These are phyloP conservation scores for Cokeromyces recurvatus DNA, from an alignment of 371 early-diverging fungal species.

Conservation along the genomic window DNA sequence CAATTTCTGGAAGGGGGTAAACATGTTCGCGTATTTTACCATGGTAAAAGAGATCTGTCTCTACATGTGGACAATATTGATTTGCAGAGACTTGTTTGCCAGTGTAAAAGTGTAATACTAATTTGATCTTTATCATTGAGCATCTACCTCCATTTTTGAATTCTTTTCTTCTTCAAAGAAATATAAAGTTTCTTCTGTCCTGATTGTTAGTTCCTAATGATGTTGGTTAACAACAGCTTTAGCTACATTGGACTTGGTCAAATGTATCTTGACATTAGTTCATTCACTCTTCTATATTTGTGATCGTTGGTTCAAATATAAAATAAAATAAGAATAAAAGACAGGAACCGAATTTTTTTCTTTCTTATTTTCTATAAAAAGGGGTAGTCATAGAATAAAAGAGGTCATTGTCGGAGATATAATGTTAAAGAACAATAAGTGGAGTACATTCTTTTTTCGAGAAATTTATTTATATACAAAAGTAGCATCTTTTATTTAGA, in stretches of 20 bases:
- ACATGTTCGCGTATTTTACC: constrained; percentile 37
- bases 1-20: constrained; percentile 46
- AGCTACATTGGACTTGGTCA: too few species aligned
- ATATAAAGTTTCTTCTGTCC: neutral
- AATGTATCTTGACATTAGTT: neutral
- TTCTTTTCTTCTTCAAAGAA: constrained; percentile 18
- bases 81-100: constrained; percentile 39
- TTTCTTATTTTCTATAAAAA: too few species aligned
- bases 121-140: constrained; percentile 36
- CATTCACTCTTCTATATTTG: constrained; percentile 33
- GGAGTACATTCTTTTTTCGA: too few species aligned
- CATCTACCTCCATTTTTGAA: constrained; percentile 31
- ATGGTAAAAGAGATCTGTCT: constrained; percentile 37
- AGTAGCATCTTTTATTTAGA: neutral
- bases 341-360: constrained; percentile 1
- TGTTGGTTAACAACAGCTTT: too few species aligned
- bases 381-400: too few species aligned
- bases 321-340: neutral
- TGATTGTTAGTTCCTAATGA: too few species aligned
- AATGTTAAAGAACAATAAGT: too few species aligned
- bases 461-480: too few species aligned
- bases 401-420: neutral
- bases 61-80: constrained; percentile 52
- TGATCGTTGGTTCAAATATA: constrained; percentile 46
- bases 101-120: constrained; percentile 34